phyloP scores from a whole-genome alignment of 805 yeast genomes.

The Wickerhamomyces pijperi region DNA sequence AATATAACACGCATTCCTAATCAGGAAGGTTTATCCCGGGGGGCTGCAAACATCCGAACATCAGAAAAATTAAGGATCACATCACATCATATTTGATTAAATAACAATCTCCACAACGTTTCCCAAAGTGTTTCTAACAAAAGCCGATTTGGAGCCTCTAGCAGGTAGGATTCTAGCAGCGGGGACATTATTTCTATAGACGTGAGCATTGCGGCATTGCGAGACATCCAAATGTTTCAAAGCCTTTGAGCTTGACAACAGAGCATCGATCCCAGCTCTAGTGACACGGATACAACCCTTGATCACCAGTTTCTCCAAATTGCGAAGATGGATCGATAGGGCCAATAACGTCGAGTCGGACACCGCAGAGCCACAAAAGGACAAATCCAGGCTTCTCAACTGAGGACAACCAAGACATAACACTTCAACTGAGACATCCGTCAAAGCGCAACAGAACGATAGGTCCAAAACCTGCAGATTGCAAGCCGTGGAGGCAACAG shows the following conservation, averaged over 20 bases:
- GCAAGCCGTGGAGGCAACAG: conserved; percentile 52
- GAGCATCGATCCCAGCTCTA: conserved; percentile 62
- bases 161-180: conserved; percentile 41
- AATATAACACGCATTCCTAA: no score
- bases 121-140: conserved; percentile 40
- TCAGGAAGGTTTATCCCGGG: no score
- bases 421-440: conserved; percentile 59
- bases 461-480: conserved; percentile 45
- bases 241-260: conserved; percentile 44
- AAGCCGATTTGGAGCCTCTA: conserved; percentile 43
- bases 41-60: no score
- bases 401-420: conserved; percentile 55
- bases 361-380: conserved; percentile 74
- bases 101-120: conserved; percentile 48
- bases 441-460: conserved; percentile 66
- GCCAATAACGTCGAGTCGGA: conserved; percentile 58
- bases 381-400: conserved; percentile 40
- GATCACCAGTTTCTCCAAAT: conserved; percentile 36
- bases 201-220: conserved; percentile 62
- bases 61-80: no score
- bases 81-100: no score
- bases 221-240: conserved; percentile 47
- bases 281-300: conserved; percentile 72
- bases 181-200: conserved; percentile 47
- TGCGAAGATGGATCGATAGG: conserved; percentile 41